phyloP scores from a whole-genome alignment of 495 filamentous ascomycete species.

The Xanthoparmelia taractica region DNA sequence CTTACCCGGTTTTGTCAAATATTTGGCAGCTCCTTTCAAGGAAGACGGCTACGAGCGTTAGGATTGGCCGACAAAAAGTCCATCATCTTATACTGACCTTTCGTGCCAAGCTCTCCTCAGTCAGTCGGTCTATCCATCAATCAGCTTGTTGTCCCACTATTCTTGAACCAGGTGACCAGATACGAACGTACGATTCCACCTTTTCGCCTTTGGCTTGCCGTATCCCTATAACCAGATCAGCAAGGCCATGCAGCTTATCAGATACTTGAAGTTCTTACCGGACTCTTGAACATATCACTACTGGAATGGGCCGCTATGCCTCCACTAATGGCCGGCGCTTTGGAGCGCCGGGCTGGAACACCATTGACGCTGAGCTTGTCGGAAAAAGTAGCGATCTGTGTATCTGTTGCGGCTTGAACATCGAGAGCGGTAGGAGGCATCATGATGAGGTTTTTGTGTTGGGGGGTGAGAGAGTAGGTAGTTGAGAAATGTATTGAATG shows the following conservation, averaged over 20 bases:
- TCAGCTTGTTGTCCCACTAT: background rate
- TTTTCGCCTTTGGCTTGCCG: conserved; percentile 69
- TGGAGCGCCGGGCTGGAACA: conserved; percentile 60
- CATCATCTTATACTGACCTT: background rate
- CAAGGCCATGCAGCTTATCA: background rate
- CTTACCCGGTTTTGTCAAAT: conserved; percentile 61
- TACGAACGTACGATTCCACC: conserved; percentile 69
- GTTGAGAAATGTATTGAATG: background rate
- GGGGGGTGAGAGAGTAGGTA: background rate
- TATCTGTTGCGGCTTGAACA: conserved; percentile 35
- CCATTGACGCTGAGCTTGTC: conserved; percentile 64
- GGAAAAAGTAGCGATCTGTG: conserved; percentile 37
- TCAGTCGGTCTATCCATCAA: conserved; percentile 43
- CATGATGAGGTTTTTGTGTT: conserved; percentile 11
- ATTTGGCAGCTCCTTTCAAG: conserved; percentile 70
- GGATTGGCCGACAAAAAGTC: background rate
- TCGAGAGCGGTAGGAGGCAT: conserved; percentile 38
- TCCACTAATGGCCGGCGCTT: conserved; percentile 57
- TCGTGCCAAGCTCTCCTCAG: conserved; percentile 46
- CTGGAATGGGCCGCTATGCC: conserved; percentile 70
- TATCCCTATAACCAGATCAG: conserved; percentile 33
- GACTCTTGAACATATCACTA: conserved; percentile 78
- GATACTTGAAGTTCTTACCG: conserved; percentile 39
- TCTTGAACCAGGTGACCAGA: background rate
- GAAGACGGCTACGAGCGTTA: conserved; percentile 22